Conservation (phyloP, 2,329 filamentous ascomycete genomes). For the Chaetomium sp. region DNA sequence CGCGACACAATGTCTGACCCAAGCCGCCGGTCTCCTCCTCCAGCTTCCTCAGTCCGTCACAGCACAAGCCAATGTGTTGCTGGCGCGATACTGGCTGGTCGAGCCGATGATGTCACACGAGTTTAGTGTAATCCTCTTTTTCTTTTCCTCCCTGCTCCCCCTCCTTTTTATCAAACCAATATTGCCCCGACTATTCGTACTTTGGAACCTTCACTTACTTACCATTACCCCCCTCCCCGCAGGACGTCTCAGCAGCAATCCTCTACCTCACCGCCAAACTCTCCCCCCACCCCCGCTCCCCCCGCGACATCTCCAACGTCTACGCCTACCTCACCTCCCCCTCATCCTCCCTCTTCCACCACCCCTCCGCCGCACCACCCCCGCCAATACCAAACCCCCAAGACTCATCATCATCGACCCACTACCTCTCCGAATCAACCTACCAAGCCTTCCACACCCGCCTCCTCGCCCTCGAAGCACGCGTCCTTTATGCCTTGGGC, state of each 20-base stretch:
- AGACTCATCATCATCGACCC: conserved; percentile 46
- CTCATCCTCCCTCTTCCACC: conserved; percentile 48
- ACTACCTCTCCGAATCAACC: conserved; percentile 66
- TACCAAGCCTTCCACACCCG: conserved; percentile 60
- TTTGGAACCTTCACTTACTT: conserved; percentile 8
- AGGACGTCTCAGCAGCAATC: conserved; percentile 76
- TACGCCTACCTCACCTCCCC: conserved; percentile 72
- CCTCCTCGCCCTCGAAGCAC: conserved; percentile 68
- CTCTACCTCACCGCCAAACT: conserved; percentile 80
- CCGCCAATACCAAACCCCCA: conserved; percentile 20
- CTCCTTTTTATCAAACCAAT: not conserved
- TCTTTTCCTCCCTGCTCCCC: not conserved
- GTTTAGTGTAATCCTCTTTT: conserved; percentile 42
- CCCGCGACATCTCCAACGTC: conserved; percentile 75
- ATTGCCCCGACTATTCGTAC: not conserved
- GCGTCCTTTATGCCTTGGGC: conserved; percentile 66
- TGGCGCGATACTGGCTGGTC: conserved; percentile 72
- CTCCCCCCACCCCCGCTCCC: conserved; percentile 66
- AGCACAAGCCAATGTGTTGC: conserved; percentile 74
- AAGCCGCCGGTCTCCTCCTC: conserved; percentile 73
- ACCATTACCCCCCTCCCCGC: conserved; percentile 5
- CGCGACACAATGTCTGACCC: conserved; percentile 65
- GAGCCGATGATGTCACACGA: conserved; percentile 51
- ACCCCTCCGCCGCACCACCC: conserved; percentile 26
- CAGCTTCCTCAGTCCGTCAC: conserved; percentile 80